Evolutionary conservation across 208 protist species (phyloP), one percentile per base, ranked within the genome.

Genomic region (Acanthamoeba healyi): DNA sequence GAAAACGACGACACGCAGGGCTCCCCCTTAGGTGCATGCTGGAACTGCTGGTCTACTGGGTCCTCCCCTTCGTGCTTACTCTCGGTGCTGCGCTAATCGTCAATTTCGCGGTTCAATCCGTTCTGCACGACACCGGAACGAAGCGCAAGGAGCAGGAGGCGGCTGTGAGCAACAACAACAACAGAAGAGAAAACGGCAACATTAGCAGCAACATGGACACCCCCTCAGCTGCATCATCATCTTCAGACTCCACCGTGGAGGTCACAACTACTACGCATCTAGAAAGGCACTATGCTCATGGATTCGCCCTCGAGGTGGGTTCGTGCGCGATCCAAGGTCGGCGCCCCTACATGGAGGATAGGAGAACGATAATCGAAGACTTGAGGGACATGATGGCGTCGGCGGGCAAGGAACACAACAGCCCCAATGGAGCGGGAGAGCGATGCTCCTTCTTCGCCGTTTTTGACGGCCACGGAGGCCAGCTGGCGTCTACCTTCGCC

Each of bases 361-460:
- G 87, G 44, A 32, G 87, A 36, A 77, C 51, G 32, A 92, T 77
- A 40, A 92, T 67, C 58, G 87, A 77, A 24, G 58, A 77, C 87
- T 58, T 92, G 26, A 14, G 17, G 26, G 42, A 44, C 22, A 12
- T 77, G 58, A 92, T 77, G 58, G 14, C 40, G 0, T 17, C n/a
- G 44, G 40, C 14, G 17, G 81, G 46, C 56, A 92, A 92, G 46
- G n/a, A 67, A 44, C 17, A 90, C 36, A 70, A 6, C n/a, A n/a
- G n/a, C 56, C 15, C 49, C 2, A 40, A 40, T 19, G 24, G 70
- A 49, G 70, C 29, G 24, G 70, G 38, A 40, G 87, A 92, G 29
- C 38, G 42, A 74, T 92, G 87, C 87, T 67, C 87, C 87, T 79
- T 92, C 36, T 92, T 92, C 79, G 87, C 87, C 42, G 87, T 92